Base-by-base conservation (phyloP, 495 filamentous ascomycete genomes). In the Corynascus novoguineensis region DNA sequence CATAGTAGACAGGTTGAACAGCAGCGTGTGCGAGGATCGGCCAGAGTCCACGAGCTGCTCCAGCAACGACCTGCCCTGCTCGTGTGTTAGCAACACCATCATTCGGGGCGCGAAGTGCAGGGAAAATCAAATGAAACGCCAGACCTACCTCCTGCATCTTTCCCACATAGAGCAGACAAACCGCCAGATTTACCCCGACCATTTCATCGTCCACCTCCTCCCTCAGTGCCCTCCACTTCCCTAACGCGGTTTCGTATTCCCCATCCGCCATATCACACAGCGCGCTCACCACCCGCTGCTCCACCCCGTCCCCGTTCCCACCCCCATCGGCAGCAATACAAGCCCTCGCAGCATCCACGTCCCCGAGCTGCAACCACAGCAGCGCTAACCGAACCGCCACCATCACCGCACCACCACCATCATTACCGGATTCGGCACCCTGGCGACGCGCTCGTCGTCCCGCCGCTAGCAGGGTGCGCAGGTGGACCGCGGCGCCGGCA, bases 1-100 rank as follows among this genome's bases (percentile, higher is more conserved):
- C 61, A 95, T 81, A 0, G 93, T 97, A 15, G 83, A 80, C 8
- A 98, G 74, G 66, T 98, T 98, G 70, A 97, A 98, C 1, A 90
- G 79, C 17, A 95, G 67, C 9, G 86, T 86, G 42, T 83, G 80
- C 59, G 91, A 95, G 0, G 82, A 80, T 21, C 81, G 72, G 7
- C 82, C 79, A 1, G 73, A 63, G 6, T 81, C 78, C 8, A 90
- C 70, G 21, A 92, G 71, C 0, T 73, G 69, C 61, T 90, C 86
- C 2, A 96, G 72, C 5, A 86, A 63, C 8, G 70, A 63, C 22
- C 81, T 81, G 5, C 85, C 82, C 85, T 83, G 61, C 7, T n/a
- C 34, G 17, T n/a, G 31, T 44, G 12, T 72, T 37, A 72, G 63
- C 34, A 54, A 25, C n/a, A n/a, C 15, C 32, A 19, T 25, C 12